A percentile compares a stretch with the other conserved stretches of the same genome.
These are phyloP conservation scores for Tolypocladium tundrense DNA, from an alignment of 2,329 filamentous ascomycete species.

Conservation along the genomic window DNA sequence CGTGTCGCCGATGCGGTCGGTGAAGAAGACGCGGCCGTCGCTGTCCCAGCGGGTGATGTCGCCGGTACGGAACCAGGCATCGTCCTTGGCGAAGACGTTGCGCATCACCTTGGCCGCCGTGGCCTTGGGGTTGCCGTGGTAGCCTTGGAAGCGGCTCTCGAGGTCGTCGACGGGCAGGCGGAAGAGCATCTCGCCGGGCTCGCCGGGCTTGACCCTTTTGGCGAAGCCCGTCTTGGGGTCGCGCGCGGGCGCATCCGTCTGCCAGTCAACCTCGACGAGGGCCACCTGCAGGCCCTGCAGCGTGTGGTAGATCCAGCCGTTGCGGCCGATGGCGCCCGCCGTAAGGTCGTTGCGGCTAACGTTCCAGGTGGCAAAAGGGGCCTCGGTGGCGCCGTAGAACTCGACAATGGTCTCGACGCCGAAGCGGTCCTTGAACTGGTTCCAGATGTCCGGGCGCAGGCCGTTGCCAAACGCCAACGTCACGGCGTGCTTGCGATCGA, in stretches of 20 bases:
- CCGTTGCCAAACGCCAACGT: conserved; percentile 75
- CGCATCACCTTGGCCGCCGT: conserved; percentile 65
- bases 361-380: conserved; percentile 61
- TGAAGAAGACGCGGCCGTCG: conserved; percentile 68
- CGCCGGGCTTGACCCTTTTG: conserved; percentile 42
- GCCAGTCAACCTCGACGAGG: conserved; percentile 61
- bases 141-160: conserved; percentile 63
- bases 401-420: conserved; percentile 63
- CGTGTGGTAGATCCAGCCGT: conserved; percentile 49
- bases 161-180: conserved; percentile 57
- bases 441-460: conserved; percentile 77
- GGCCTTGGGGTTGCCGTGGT: conserved; percentile 64
- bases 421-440: conserved; percentile 71
- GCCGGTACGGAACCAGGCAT: conserved; percentile 77
- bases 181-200: conserved; percentile 68
- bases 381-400: conserved; percentile 75
- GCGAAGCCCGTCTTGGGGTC: conserved; percentile 63
- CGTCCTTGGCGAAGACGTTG: conserved; percentile 62
- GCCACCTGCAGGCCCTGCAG: conserved; percentile 40
- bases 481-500: conserved; percentile 66
- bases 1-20: conserved; percentile 69
- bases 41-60: conserved; percentile 63
- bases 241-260: conserved; percentile 57
- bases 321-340: conserved; percentile 68
- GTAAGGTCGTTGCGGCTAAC: conserved; percentile 60